Evolutionary conservation across 208 protist species (phyloP).

Genomic region (Trypanosoma vivax): DNA sequence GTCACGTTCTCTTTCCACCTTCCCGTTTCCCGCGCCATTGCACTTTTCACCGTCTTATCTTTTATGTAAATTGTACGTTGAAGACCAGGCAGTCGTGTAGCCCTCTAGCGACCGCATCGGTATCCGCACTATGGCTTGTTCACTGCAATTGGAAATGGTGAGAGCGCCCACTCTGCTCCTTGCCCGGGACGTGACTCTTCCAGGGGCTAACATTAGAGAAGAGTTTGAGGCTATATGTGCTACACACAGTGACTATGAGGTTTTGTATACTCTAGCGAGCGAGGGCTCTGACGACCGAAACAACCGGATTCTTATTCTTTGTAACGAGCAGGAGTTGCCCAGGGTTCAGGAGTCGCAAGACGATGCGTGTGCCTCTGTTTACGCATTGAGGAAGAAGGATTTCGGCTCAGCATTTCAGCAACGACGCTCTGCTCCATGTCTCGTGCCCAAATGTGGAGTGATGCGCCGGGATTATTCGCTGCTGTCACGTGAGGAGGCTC

Average conservation of each 20-base stretch:
- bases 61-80: no score
- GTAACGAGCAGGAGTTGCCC: background rate
- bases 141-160: slow-evolving; percentile 1
- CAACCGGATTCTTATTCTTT: slow-evolving; percentile 1
- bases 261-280: slow-evolving; percentile 14
- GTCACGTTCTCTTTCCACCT: no score
- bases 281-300: background rate
- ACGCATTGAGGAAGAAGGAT: slow-evolving; percentile 13
- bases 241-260: slow-evolving; percentile 4
- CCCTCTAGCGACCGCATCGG: background rate
- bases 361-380: slow-evolving; percentile 2
- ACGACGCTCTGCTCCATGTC: background rate
- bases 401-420: background rate
- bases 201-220: background rate
- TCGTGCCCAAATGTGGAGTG: background rate
- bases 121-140: background rate
- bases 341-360: slow-evolving; percentile 4
- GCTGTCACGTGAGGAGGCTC: slow-evolving; percentile 12
- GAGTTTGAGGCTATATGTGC: slow-evolving; percentile 13
- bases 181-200: slow-evolving; percentile 3
- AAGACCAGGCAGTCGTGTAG: background rate
- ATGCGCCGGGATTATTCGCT: slow-evolving; percentile 22
- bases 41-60: no score
- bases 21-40: no score
- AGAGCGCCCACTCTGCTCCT: background rate